Evolutionary conservation across 106 monocot genomes (phyloP).

Genomic region (Dendrobium nobile): DNA sequence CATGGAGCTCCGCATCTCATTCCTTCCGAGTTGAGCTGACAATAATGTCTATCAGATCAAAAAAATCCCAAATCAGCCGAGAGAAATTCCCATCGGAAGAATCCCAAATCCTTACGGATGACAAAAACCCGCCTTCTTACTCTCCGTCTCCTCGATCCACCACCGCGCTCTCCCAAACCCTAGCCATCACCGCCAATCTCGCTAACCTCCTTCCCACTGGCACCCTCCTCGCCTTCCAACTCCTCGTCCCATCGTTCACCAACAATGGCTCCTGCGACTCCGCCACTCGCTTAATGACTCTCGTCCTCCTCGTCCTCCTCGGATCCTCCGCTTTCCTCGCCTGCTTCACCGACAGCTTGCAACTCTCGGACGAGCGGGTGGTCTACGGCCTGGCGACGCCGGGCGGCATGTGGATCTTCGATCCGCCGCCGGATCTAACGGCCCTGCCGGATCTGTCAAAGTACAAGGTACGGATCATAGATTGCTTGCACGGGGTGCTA

Average conservation of each 20-base stretch:
- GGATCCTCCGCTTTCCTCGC: conserved; percentile 54
- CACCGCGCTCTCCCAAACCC: conserved; percentile 27
- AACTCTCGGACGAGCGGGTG: conserved; percentile 17
- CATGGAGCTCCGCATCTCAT: no score
- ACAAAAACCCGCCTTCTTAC: background rate
- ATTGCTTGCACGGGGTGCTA: conserved; percentile 58
- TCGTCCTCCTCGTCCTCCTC: conserved; percentile 44
- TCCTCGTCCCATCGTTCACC: conserved; percentile 67
- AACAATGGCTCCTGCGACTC: conserved; percentile 68
- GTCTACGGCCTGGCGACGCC: conserved; percentile 61
- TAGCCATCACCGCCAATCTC: conserved; percentile 48
- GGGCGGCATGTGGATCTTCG: conserved; percentile 60
- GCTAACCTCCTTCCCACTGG: conserved; percentile 90
- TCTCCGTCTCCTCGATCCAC: background rate
- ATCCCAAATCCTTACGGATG: background rate
- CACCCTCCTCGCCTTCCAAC: conserved; percentile 79
- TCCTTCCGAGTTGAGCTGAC: no score
- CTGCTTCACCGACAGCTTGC: conserved; percentile 78
- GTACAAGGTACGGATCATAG: conserved; percentile 51
- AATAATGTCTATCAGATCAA: background rate
- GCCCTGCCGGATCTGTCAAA: conserved; percentile 27
- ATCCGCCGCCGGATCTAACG: conserved; percentile 13
- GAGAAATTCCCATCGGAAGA: background rate
- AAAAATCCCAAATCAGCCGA: background rate
- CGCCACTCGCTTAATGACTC: conserved; percentile 35